Conservation (phyloP, 1,284 basidiomycete species). For the Schizophyllum amplum region DNA sequence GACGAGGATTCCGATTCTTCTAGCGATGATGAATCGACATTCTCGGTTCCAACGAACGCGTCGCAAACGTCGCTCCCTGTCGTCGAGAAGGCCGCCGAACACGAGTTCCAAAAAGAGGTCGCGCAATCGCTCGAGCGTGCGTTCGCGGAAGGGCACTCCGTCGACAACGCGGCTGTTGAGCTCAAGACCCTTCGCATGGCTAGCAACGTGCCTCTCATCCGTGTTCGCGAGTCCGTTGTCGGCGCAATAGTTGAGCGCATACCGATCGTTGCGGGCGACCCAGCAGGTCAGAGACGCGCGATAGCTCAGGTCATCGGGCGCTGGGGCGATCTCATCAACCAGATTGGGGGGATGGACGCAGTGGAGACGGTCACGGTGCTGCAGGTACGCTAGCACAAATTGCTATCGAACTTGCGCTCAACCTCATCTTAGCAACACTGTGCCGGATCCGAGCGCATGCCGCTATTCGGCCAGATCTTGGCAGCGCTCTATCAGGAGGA, state of each 20-base stretch:
- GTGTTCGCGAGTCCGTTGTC: slow-evolving; percentile 76
- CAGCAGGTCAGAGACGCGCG: slow-evolving; percentile 47
- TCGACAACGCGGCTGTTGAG: slow-evolving; percentile 89
- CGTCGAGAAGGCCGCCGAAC: slow-evolving; percentile 39
- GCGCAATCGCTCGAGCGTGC: slow-evolving; percentile 79
- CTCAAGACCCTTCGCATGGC: slow-evolving; percentile 94
- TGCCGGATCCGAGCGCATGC: slow-evolving; percentile 47
- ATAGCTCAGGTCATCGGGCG: slow-evolving; percentile 51
- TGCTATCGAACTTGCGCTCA: slow-evolving; percentile 3
- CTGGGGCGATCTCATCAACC: slow-evolving; percentile 68
- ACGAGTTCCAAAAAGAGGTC: slow-evolving; percentile 76
- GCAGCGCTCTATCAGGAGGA: slow-evolving; percentile 70
- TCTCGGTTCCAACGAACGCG: slow-evolving; percentile 18
- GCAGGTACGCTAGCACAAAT: slow-evolving; percentile 40
- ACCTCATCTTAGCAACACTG: slow-evolving; percentile 45
- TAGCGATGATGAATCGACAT: slow-evolving; percentile 21
- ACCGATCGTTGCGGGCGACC: slow-evolving; percentile 43
- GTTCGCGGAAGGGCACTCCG: slow-evolving; percentile 83
- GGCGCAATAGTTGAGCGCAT: slow-evolving; percentile 65
- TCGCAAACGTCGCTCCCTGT: slow-evolving; percentile 21
- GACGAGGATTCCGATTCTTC: slow-evolving; percentile 27
- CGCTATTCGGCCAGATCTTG: slow-evolving; percentile 69
- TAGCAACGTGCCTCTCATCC: slow-evolving; percentile 74
- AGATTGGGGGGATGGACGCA: slow-evolving; percentile 68
- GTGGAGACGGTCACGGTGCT: slow-evolving; percentile 65